A percentile compares a stretch with the other conserved stretches of the same genome.
These are phyloP conservation scores for Xylariaceae sp. DNA, from an alignment of 2,329 filamentous ascomycete species.

Conservation along the genomic window DNA sequence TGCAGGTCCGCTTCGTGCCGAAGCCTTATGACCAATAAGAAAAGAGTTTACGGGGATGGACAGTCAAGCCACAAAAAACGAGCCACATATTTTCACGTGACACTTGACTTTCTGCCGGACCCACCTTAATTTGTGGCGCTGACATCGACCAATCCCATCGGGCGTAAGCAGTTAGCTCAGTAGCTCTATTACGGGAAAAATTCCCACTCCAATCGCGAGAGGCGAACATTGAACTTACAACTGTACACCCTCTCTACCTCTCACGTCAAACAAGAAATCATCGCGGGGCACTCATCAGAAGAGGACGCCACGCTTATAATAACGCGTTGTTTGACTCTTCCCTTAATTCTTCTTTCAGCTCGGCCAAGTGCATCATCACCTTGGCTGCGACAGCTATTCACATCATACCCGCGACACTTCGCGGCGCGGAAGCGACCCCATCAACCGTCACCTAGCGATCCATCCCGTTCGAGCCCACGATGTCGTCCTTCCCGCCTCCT, in stretches of 20 bases:
- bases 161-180: conserved; percentile 8
- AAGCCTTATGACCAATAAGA: conserved; percentile 22
- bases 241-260: conserved; percentile 14
- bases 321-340: conserved; percentile 11
- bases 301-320: conserved; percentile 20
- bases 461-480: conserved; percentile 30
- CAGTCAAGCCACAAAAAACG: conserved; percentile 5
- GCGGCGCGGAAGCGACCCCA: conserved; percentile 34
- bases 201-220: conserved; percentile 25
- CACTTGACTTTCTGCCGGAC: no score
- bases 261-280: conserved; percentile 12
- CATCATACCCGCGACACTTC: conserved; percentile 30
- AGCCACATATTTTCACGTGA: conserved; percentile 14
- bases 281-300: conserved; percentile 20
- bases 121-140: not conserved
- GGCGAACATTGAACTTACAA: conserved; percentile 18
- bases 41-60: not conserved
- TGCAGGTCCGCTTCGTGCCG: conserved; percentile 25
- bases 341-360: not conserved
- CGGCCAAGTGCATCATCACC: conserved; percentile 1
- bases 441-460: conserved; percentile 26
- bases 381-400: conserved; percentile 23
- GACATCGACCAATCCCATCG: conserved; percentile 7
- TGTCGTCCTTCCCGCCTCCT: conserved; percentile 52
- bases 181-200: conserved; percentile 21